These are phyloP conservation scores for Exophiala mesophila DNA, from an alignment of 2,329 filamentous ascomycete genomes.

Conservation along the genomic window DNA sequence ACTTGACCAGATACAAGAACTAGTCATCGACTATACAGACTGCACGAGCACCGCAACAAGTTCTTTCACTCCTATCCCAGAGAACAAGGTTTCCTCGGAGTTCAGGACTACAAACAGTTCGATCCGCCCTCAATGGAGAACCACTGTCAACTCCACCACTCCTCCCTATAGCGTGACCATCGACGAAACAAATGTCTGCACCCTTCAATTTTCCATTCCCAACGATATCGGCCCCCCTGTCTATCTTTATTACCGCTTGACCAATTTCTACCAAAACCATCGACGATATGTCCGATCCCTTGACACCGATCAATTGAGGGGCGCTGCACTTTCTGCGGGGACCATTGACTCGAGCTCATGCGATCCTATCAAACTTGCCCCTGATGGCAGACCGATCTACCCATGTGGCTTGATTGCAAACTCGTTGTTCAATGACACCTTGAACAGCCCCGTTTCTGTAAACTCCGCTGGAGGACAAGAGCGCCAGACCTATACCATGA, in stretches of 20 bases:
- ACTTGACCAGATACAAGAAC: constrained; percentile 71
- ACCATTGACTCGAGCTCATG: constrained; percentile 67
- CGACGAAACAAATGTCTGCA: constrained; percentile 54
- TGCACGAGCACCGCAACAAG: constrained; percentile 58
- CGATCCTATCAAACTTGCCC: constrained; percentile 59
- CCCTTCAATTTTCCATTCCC: constrained; percentile 71
- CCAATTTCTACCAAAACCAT: constrained; percentile 99
- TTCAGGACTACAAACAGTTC: constrained; percentile 59
- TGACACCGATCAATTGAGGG: constrained; percentile 76
- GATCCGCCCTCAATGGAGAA: constrained; percentile 31
- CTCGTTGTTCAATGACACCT: constrained; percentile 94
- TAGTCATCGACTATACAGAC: constrained; percentile 83
- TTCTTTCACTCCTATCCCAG: constrained; percentile 50
- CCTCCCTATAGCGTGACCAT: constrained; percentile 27
- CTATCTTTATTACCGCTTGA: constrained; percentile 89
- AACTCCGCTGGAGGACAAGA: constrained; percentile 42
- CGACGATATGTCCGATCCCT: constrained; percentile 91
- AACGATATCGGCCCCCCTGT: constrained; percentile 76
- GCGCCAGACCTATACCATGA: constrained; percentile 65
- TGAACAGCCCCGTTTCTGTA: constrained; percentile 59
- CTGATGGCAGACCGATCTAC: constrained; percentile 69
- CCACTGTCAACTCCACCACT: constrained; percentile 22
- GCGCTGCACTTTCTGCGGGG: constrained; percentile 55
- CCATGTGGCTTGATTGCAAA: constrained; percentile 96
- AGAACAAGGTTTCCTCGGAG: constrained; percentile 56